Evolutionary conservation across 306 rosid genomes (phyloP), one percentile per base, ranked within the genome.

Genomic region (Sesbania bispinosa): DNA sequence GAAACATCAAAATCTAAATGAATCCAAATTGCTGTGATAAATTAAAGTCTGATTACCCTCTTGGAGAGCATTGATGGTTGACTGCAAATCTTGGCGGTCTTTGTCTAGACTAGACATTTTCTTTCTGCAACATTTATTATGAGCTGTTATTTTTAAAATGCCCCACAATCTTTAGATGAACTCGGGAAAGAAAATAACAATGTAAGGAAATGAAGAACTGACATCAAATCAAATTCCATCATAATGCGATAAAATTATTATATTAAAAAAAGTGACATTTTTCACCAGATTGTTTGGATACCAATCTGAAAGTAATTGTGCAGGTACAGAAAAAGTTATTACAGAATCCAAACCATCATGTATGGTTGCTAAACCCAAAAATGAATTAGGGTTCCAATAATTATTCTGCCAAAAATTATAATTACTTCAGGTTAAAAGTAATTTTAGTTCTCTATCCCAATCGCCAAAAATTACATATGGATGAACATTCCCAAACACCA

Each of bases 41-140:
- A 71, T 66, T 33, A 62, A 43, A 80, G 39, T 66, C 70, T n/a
- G 10, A 45, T 80, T 79, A 95, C 96, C 99, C 77, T 95, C 97
- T 81, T 89, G 96, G 75, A 95, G 97, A 73, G 96, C 96, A 61
- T 71, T 81, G 5, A 95, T 84, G 24, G 97, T 91, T 78, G 96
- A 89, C 65, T 86, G 88, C 88, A 95, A 80, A 84, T 95, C 97
- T 18, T 62, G 82, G 62, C 93, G 93, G 11, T 91, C 99, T 82
- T 82, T 95, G 75, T 91, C 96, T 53, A 89, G 73, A 90, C 89
- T 95, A 48, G 91, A 83, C 75, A 95, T 67, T 84, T 79, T 89
- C 83, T 89, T 91, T 80, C 97, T 95, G 93, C 82, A 87, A 76
- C 45, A 54, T 62, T 67, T 69, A 69, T 46, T 33, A 74, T 4